phyloP scores from a whole-genome alignment of 331 rosid genomes.

The Malus hybrid region DNA sequence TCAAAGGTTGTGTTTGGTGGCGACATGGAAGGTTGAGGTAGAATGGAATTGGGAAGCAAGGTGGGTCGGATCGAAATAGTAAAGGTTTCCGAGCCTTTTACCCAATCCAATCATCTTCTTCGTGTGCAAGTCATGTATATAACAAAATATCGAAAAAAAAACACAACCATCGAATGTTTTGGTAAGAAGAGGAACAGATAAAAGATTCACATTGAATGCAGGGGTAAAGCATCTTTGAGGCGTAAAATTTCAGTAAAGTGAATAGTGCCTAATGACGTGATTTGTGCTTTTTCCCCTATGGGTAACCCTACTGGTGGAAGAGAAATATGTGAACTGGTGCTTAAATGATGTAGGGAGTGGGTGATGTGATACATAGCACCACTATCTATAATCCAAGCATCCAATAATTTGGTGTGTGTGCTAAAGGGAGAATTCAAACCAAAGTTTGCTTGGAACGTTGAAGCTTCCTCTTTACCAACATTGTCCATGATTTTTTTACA shows the following conservation, averaged over 20 bases:
- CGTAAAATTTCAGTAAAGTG: background rate
- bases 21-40: background rate
- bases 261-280: background rate
- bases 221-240: background rate
- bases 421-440: background rate
- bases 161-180: background rate
- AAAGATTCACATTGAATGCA: background rate
- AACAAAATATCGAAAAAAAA: background rate
- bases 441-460: background rate
- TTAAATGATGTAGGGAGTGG: background rate
- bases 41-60: background rate
- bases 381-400: background rate
- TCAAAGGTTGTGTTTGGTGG: background rate
- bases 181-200: background rate
- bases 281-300: background rate
- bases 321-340: background rate
- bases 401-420: background rate
- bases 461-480: background rate
- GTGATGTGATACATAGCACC: background rate
- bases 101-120: background rate
- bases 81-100: background rate
- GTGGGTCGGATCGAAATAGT: background rate
- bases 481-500: background rate
- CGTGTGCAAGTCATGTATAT: background rate
- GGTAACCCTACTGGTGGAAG: background rate